phyloP scores from a whole-genome alignment of 192 early-diverging fungal species.

The Coemansia reversa region DNA sequence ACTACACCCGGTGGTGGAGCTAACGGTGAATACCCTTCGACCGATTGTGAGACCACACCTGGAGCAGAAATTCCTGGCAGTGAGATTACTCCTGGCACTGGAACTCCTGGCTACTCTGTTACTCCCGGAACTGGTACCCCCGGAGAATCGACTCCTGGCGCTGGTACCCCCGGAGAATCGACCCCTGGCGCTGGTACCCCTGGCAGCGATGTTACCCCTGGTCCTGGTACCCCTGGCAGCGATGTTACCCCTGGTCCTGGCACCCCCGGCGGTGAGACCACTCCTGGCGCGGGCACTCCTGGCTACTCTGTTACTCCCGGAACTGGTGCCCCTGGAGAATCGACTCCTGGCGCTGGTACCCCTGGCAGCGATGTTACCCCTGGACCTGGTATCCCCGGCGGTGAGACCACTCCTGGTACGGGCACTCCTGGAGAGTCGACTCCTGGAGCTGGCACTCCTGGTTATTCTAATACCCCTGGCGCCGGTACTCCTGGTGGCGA shows the following conservation, averaged over 20 bases:
- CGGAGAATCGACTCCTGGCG: conserved; percentile 13
- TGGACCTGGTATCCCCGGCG: conserved; percentile 5
- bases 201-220: conserved; percentile 6
- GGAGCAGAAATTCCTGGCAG: too few relatives aligned
- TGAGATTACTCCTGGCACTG: conserved; percentile 4
- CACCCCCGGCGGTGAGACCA: conserved; percentile 1
- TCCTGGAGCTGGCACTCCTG: conserved; percentile 9
- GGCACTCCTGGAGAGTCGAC: conserved; percentile 4
- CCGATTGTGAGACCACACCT: too few relatives aligned
- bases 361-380: conserved; percentile 6
- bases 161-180: conserved; percentile 3
- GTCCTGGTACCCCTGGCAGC: conserved; percentile 8
- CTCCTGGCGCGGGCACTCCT: conserved; percentile 9
- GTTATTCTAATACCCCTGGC: conserved; percentile 12
- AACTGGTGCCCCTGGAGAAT: conserved; percentile 5
- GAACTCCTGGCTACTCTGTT: neutral
- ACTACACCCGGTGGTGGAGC: too few relatives aligned
- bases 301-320: conserved; percentile 1
- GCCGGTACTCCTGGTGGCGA: conserved; percentile 7
- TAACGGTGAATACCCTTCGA: too few relatives aligned
- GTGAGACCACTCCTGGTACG: conserved; percentile 3
- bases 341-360: conserved; percentile 10
- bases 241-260: conserved; percentile 11
- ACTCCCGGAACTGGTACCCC: conserved; percentile 7
- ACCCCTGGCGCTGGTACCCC: too few relatives aligned